Conservation (phyloP, 257 asterid species). For the Ocimum tenuiflorum region DNA sequence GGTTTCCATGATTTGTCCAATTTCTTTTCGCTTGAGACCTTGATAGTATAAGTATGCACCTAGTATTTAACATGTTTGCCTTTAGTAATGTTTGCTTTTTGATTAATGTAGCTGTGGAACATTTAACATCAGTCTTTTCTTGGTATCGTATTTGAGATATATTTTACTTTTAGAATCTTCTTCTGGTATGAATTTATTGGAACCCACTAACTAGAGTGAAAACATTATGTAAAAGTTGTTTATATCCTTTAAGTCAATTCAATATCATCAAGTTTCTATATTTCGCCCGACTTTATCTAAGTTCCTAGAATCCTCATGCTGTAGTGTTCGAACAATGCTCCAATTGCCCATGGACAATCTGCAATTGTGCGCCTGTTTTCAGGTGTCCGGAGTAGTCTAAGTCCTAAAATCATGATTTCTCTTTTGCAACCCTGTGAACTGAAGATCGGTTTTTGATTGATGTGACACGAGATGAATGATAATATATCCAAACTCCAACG, state of each 20-base stretch:
- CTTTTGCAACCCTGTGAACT: not conserved
- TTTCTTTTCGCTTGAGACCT: too few species aligned
- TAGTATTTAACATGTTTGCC: too few species aligned
- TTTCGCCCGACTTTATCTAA: not conserved
- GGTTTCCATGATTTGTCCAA: too few species aligned
- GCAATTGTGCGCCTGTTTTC: not conserved
- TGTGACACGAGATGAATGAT: too few species aligned
- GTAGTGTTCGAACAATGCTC: not conserved
- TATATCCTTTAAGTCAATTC: not conserved
- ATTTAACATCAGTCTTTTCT: too few species aligned
- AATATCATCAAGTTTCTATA: not conserved
- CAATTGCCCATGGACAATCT: too few species aligned
- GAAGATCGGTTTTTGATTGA: not conserved
- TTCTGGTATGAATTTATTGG: not conserved
- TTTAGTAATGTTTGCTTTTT: too few species aligned
- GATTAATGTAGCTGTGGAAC: too few species aligned
- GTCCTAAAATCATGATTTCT: not conserved
- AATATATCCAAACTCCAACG: too few species aligned
- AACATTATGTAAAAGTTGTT: not conserved
- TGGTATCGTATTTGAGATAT: too few species aligned
- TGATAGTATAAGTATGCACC: too few species aligned
- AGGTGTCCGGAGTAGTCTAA: not conserved
- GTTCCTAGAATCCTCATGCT: not conserved
- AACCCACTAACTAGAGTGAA: not conserved
- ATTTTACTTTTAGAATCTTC: too few species aligned